Conservation (phyloP, 345 rosid genomes). For the Nephelium lappaceum region DNA sequence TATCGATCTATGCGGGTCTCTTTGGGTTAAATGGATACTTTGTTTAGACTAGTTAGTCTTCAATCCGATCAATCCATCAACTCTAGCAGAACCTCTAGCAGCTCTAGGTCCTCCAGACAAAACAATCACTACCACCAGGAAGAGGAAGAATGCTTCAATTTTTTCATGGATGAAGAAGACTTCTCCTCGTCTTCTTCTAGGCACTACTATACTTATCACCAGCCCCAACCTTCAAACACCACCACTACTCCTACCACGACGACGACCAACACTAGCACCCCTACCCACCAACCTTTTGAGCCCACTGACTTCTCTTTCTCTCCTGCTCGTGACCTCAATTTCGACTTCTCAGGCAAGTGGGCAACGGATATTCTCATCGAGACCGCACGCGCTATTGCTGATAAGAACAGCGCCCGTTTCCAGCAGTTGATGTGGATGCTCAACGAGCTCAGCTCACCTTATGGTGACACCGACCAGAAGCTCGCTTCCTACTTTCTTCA, state of each 20-base stretch:
- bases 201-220: constrained; percentile 39
- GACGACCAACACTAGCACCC: constrained; percentile 36
- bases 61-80: constrained; percentile 82
- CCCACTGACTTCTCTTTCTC: constrained; percentile 54
- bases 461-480: constrained; percentile 88
- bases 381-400: constrained; percentile 70
- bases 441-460: constrained; percentile 83
- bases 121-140: constrained; percentile 50
- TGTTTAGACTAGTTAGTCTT: constrained; percentile 84
- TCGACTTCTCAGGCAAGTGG: constrained; percentile 81
- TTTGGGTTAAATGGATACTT: constrained; percentile 76
- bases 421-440: constrained; percentile 95
- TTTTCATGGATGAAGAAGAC: constrained; percentile 99
- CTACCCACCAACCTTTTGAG: constrained; percentile 34
- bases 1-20: constrained; percentile 54
- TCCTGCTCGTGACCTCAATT: constrained; percentile 46
- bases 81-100: constrained; percentile 82
- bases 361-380: constrained; percentile 67
- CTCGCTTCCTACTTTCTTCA: constrained; percentile 84
- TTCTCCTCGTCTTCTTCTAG: constrained; percentile 93
- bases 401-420: constrained; percentile 58
- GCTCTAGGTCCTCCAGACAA: constrained; percentile 77
- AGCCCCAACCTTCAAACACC: constrained; percentile 37
- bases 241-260: constrained; percentile 39
- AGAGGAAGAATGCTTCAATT: constrained; percentile 97